Percentiles rank a stretch among this genome's conserved stretches.
phyloP scores from a whole-genome alignment of 164 flowering plant species.

The Litsea cubeba region DNA sequence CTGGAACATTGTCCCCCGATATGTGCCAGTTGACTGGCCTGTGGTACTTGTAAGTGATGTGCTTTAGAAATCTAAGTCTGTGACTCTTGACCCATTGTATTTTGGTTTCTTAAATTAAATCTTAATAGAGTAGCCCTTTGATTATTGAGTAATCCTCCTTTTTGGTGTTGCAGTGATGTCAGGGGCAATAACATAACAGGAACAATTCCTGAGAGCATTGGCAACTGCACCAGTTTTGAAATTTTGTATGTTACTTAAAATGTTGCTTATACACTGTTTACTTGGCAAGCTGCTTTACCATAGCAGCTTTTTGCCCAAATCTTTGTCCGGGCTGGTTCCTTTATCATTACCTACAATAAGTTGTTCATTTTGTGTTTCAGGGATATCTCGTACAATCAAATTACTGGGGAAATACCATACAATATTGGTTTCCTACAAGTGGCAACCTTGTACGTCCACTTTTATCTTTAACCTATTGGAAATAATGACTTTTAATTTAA shows the following conservation, averaged over 20 bases:
- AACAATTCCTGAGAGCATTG: conserved; percentile 76
- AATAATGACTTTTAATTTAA: not conserved
- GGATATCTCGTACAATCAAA: conserved; percentile 90
- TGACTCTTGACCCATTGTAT: not conserved
- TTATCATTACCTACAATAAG: no score
- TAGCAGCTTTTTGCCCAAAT: not conserved
- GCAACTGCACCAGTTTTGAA: conserved; percentile 93
- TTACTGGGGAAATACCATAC: conserved; percentile 90
- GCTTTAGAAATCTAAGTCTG: not conserved
- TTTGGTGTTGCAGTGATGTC: conserved; percentile 55
- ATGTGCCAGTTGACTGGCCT: conserved; percentile 94
- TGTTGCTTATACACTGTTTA: not conserved
- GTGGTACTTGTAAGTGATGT: conserved; percentile 82
- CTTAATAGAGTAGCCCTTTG: no score
- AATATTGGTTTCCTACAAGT: conserved; percentile 95
- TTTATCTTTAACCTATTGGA: not conserved
- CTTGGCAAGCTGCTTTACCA: not conserved
- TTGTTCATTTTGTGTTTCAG: conserved; percentile 27
- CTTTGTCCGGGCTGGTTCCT: no score
- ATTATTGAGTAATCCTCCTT: not conserved
- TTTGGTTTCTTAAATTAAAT: not conserved
- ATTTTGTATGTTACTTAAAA: conserved; percentile 50
- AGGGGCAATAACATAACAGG: conserved; percentile 86
- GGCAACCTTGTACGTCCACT: conserved; percentile 72
- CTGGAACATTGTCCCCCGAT: conserved; percentile 79